Evolutionary conservation across 192 early-diverging fungal species (phyloP), one percentile per base, ranked within the genome.

Genomic region (Coemansia sp.): DNA sequence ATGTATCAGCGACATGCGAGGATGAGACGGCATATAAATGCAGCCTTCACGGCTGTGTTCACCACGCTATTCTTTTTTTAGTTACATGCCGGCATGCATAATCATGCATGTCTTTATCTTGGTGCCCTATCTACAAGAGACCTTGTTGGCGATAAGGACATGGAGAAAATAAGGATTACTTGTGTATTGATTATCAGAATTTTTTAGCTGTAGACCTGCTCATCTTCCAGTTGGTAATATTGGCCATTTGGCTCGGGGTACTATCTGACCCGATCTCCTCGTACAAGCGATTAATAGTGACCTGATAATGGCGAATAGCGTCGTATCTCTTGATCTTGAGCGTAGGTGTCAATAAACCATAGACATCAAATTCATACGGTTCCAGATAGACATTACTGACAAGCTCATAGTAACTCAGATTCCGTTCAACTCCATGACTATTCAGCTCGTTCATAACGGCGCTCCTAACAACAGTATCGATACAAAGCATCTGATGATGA

Each of bases 291-390:
- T 88, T 86, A 57, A 91, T 82, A 10, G 70, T 61, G 46, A 78
- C 73, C 47, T 86, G 76, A 77, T 89, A 90, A 32, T 79, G 68
- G 55, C 76, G 67, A 37, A 67, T 76, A 6, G 84, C 81, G 39
- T 71, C 75, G 39, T 80, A 61, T 16, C 88, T 76, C 74, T 89
- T 89, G 67, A 89, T 74, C 78, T 91, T 91, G 52, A 88, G 84
- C 4, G 91, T 93, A 4, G 94, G 93, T 0, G 95, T 95, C 78
- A 96, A 85, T 43, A 92, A 76, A 6, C 87, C 91, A 44, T 95
- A 92, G 64, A 92, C 91, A 26, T 93, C 86, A 1, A 95, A 91
- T 16, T 86, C 80, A 11, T 89, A 87, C 0, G 84, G 57, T 72
- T 92, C 87, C 33, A 96, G 62, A 28, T 88, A 74, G 33, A 96